A percentile compares a stretch with the other conserved stretches of the same genome.
Evolutionary conservation across 129 eudicot species (phyloP).

Genomic region (Sambucus nigra): DNA sequence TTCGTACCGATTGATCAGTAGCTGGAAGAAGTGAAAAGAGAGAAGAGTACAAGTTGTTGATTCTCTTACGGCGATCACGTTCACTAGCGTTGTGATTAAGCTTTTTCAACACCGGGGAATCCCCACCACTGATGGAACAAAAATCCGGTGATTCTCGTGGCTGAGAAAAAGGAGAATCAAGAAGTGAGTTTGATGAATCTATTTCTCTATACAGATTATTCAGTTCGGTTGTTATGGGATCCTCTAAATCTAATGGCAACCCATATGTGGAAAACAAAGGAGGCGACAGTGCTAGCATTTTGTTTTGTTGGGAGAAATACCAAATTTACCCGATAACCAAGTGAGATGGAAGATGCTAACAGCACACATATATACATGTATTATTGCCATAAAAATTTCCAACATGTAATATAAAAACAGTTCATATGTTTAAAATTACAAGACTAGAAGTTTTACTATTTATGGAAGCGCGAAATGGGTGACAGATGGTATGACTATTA

Average conservation of each 20-base stretch:
- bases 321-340: neutral
- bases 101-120: constrained; percentile 9
- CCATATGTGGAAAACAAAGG: constrained; percentile 13
- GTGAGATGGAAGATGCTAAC: neutral
- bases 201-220: constrained; percentile 4
- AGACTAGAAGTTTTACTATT: too few relatives aligned
- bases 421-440: too few relatives aligned
- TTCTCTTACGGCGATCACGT: constrained; percentile 26
- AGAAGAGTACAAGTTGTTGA: constrained; percentile 25
- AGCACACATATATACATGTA: neutral
- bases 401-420: neutral
- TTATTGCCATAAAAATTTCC: neutral
- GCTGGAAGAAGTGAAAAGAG: constrained; percentile 19
- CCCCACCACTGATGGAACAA: neutral
- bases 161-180: constrained; percentile 9
- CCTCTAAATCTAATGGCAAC: constrained; percentile 25
- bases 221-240: constrained; percentile 16
- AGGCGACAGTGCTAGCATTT: constrained; percentile 27
- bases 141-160: neutral
- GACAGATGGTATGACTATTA: too few relatives aligned
- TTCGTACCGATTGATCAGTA: constrained; percentile 20
- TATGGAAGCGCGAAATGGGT: too few relatives aligned
- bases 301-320: neutral
- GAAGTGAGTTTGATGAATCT: constrained; percentile 12
- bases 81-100: constrained; percentile 30